phyloP scores from a whole-genome alignment of 768 basidiomycete species.

The Termitomyces sp. region DNA sequence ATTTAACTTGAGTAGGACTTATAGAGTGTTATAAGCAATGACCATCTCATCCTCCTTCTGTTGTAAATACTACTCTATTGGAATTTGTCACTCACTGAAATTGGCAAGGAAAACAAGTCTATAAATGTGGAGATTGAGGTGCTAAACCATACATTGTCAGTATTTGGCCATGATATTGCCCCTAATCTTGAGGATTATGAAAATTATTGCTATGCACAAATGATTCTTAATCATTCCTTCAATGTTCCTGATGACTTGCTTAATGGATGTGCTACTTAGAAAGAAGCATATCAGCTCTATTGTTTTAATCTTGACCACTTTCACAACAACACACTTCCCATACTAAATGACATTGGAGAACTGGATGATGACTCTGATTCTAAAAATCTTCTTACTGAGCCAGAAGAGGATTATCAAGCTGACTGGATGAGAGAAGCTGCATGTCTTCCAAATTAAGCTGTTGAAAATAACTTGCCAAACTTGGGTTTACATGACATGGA shows the following conservation, averaged over 20 bases:
- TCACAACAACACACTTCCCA: slow-evolving; percentile 16
- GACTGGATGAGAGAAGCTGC: slow-evolving; percentile 21
- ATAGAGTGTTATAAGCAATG: background rate
- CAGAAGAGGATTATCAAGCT: slow-evolving; percentile 12
- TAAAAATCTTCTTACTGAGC: background rate
- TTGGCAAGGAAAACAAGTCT: background rate
- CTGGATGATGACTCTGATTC: background rate
- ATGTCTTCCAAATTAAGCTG: slow-evolving; percentile 12
- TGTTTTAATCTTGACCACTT: background rate
- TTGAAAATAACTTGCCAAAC: slow-evolving; percentile 8
- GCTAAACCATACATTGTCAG: background rate
- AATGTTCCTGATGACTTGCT: background rate
- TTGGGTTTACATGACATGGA: slow-evolving; percentile 19
- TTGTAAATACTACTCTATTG: background rate
- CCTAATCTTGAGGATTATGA: background rate
- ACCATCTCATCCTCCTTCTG: background rate
- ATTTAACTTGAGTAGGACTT: background rate
- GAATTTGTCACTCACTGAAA: slow-evolving; percentile 1
- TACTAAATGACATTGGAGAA: background rate
- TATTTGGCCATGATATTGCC: slow-evolving; percentile 4
- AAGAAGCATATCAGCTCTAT: background rate
- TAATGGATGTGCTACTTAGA: background rate
- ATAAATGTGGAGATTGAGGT: background rate
- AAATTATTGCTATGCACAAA: slow-evolving; percentile 6
- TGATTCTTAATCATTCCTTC: slow-evolving; percentile 2